Evolutionary conservation across 306 rosid genomes (phyloP), one percentile per base, ranked within the genome.

Genomic region (Hylodesmum podocarpum): DNA sequence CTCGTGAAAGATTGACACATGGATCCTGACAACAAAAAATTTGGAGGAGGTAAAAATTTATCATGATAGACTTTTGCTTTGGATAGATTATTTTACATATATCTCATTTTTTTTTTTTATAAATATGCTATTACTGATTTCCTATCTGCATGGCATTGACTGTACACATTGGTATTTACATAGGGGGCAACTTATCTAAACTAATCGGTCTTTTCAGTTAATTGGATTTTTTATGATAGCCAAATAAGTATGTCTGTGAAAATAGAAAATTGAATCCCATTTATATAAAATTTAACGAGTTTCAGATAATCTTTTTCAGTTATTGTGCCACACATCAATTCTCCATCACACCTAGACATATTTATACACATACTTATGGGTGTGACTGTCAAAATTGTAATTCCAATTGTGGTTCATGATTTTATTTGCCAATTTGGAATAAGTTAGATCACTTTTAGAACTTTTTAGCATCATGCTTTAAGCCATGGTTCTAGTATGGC

Each of bases 21-120:
- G 97, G 97, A 93, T 80, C 64, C 88, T 63, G 92, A 90, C 73
- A 84, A 82, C 73, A 86, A 83, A 77, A 93, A 84, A 79, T 93
- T 90, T 86, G 97, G 97, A 73, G 87, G 86, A 88, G 97, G 97
- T 92, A 91, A 50, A 55, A 65, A 13, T 46, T 75, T 77, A 19
- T 58, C 46, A 54, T 57, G 9, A 21, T 25, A 74, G 43, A 8
- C 18, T 5, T 27, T 18, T 66, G 49, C 49, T 61, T 70, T 78
- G 19, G 24, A 54, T 4, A 7, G 8, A 10, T 10, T 10, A 31
- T 77, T 24, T 29, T 3, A 2, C 15, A 13, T 47, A 5, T 28
- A 39, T 72, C 41, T 49, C 37, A 33, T 14, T 27, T 5, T 78
- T 51, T 59, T 25, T 24, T 63, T 0, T 36, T 8, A 6, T 72